These are phyloP conservation scores for Aspergillus sclerotiicarbonarius DNA, from an alignment of 495 filamentous ascomycete species.

Conservation along the genomic window DNA sequence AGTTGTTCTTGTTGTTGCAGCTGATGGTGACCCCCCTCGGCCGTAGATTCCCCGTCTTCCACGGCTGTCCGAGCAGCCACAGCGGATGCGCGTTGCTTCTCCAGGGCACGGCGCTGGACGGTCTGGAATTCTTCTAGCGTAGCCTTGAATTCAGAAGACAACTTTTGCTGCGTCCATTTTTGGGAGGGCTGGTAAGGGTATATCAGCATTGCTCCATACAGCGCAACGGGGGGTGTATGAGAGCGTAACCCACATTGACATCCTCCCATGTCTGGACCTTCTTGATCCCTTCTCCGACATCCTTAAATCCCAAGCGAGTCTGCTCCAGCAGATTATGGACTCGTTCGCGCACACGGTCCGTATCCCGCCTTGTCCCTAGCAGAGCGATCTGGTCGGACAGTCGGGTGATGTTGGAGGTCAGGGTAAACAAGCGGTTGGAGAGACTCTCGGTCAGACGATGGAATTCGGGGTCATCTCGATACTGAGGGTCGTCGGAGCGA, in stretches of 20 bases:
- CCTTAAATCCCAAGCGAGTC: slow-evolving; percentile 82
- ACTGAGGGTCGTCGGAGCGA: slow-evolving; percentile 67
- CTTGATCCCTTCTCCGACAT: slow-evolving; percentile 89
- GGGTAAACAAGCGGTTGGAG: slow-evolving; percentile 78
- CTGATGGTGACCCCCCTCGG: slow-evolving; percentile 39
- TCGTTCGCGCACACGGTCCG: slow-evolving; percentile 83
- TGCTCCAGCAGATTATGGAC: slow-evolving; percentile 85
- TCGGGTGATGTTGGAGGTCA: slow-evolving; percentile 82
- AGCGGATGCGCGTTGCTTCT: slow-evolving; percentile 87
- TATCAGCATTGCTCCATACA: slow-evolving; percentile 14
- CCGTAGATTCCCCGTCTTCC: slow-evolving; percentile 48
- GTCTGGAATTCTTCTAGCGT: slow-evolving; percentile 86
- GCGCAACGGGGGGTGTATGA: not conserved
- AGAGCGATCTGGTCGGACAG: slow-evolving; percentile 77
- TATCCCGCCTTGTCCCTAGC: slow-evolving; percentile 87
- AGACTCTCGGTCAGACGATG: slow-evolving; percentile 73
- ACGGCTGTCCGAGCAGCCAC: slow-evolving; percentile 73
- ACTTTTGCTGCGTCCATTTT: slow-evolving; percentile 91
- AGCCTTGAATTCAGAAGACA: slow-evolving; percentile 85
- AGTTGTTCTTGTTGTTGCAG: slow-evolving; percentile 59
- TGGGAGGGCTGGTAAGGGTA: slow-evolving; percentile 67
- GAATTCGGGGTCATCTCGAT: slow-evolving; percentile 91
- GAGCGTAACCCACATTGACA: slow-evolving; percentile 65
- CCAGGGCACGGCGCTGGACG: slow-evolving; percentile 81
- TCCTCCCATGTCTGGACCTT: slow-evolving; percentile 89